phyloP scores from a whole-genome alignment of 2,329 filamentous ascomycete species.

The Arachnopeziza araneosa region DNA sequence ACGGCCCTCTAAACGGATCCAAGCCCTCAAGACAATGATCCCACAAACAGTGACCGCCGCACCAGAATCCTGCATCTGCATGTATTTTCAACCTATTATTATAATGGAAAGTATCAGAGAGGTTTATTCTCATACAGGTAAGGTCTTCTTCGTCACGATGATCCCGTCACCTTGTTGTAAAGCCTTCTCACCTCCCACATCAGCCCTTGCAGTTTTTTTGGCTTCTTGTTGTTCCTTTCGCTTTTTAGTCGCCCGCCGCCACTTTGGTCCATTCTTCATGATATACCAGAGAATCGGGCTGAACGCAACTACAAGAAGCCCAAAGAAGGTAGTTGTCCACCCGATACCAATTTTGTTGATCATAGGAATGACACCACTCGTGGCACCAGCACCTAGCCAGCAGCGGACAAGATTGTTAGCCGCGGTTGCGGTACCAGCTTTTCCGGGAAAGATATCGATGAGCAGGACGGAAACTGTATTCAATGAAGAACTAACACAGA shows the following conservation, averaged over 20 bases:
- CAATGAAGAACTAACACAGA: constrained; percentile 48
- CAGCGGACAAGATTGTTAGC: constrained; percentile 53
- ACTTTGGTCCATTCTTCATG: constrained; percentile 38
- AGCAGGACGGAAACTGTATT: constrained; percentile 46
- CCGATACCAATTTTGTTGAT: constrained; percentile 45
- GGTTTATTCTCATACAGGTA: no score
- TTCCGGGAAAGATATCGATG: constrained; percentile 43
- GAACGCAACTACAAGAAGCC: constrained; percentile 34
- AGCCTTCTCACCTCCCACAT: background rate
- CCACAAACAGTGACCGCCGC: no score
- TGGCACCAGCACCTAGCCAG: constrained; percentile 47
- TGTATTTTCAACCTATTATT: background rate
- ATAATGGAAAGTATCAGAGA: no score
- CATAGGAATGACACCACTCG: constrained; percentile 50
- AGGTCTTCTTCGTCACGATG: no score
- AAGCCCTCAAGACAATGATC: no score
- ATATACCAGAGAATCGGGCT: constrained; percentile 38
- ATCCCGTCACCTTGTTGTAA: background rate
- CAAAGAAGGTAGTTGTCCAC: constrained; percentile 46
- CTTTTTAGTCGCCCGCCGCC: constrained; percentile 34
- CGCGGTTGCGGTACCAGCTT: constrained; percentile 48
- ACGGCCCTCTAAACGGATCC: no score
- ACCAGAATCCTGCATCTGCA: background rate
- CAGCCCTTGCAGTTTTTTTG: background rate
- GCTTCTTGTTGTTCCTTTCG: constrained; percentile 16